A percentile compares a stretch with the other conserved stretches of the same genome.
Conservation (phyloP, 108 stramenopile species). For the Hondaea fermentalgiana region DNA sequence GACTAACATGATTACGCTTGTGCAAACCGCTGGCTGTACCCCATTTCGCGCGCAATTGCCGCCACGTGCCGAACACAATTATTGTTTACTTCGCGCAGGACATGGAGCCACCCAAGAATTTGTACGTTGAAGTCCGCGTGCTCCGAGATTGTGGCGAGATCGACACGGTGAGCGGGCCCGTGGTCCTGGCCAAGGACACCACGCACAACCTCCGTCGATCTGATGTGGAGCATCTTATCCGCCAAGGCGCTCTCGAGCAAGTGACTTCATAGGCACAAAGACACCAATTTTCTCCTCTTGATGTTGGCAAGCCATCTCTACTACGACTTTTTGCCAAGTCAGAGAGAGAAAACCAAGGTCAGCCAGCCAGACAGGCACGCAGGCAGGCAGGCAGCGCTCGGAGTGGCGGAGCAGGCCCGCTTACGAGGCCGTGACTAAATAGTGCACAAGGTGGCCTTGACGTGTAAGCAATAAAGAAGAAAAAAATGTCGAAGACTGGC, state of each 20-base stretch:
- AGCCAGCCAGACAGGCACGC: too few relatives aligned
- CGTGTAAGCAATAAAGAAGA: too few relatives aligned
- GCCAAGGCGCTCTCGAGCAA: conserved; percentile 68
- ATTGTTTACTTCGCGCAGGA: conserved; percentile 20
- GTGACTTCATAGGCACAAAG: background rate
- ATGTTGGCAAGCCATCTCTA: too few relatives aligned
- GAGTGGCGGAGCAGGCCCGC: too few relatives aligned
- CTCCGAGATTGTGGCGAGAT: conserved; percentile 41
- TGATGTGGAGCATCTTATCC: conserved; percentile 75
- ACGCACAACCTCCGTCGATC: conserved; percentile 69
- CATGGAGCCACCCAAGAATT: conserved; percentile 58
- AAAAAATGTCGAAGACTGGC: background rate
- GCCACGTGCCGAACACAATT: too few relatives aligned
- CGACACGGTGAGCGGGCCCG: conserved; percentile 65
- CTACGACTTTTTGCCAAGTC: too few relatives aligned
- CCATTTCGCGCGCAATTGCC: too few relatives aligned
- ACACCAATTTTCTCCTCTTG: background rate
- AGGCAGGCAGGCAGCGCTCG: too few relatives aligned
- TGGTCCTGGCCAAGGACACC: conserved; percentile 65
- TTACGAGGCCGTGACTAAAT: too few relatives aligned
- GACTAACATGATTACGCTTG: conserved; percentile 10
- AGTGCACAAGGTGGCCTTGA: too few relatives aligned
- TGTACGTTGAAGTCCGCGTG: conserved; percentile 70
- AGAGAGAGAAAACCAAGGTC: too few relatives aligned
- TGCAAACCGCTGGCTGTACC: background rate